Conservation (phyloP, 257 asterid genomes). For the Hygrophila difformis region DNA sequence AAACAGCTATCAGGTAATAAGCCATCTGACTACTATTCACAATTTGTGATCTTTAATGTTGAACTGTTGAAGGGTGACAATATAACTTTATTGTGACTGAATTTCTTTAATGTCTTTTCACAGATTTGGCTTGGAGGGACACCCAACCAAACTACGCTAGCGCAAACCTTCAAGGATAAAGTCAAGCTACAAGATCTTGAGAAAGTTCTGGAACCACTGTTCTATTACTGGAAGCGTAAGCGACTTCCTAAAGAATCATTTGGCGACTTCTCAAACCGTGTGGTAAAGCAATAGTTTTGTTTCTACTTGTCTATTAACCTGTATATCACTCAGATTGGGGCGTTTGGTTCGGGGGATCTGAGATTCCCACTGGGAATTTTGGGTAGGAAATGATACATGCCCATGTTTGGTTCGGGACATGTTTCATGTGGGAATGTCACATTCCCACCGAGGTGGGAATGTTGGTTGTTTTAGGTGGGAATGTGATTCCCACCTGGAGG, state of each 20-base stretch:
- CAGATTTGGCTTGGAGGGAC: constrained; percentile 98
- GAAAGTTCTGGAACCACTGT: constrained; percentile 86
- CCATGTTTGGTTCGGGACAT: too few relatives aligned
- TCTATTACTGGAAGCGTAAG: constrained; percentile 82
- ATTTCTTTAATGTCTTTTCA: not conserved
- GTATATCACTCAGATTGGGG: not conserved
- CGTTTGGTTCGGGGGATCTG: too few relatives aligned
- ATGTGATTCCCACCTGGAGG: too few relatives aligned
- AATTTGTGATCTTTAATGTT: not conserved
- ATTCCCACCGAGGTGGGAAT: too few relatives aligned
- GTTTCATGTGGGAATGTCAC: too few relatives aligned
- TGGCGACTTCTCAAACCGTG: constrained; percentile 80
- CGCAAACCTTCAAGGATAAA: constrained; percentile 66
- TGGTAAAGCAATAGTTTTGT: constrained; percentile 31
- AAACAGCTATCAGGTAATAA: constrained; percentile 81
- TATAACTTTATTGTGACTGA: not conserved
- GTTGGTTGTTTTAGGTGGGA: too few relatives aligned
- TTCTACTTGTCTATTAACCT: too few relatives aligned
- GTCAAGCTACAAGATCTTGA: constrained; percentile 88
- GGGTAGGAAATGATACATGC: too few relatives aligned
- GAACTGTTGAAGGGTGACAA: too few relatives aligned
- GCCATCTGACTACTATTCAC: not conserved
- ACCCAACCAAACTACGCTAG: constrained; percentile 73
- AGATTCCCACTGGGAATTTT: too few relatives aligned
- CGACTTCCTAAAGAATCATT: constrained; percentile 72